These are phyloP conservation scores for Chrysoporthe cubensis DNA, from an alignment of 2,329 filamentous ascomycete species.

Conservation along the genomic window DNA sequence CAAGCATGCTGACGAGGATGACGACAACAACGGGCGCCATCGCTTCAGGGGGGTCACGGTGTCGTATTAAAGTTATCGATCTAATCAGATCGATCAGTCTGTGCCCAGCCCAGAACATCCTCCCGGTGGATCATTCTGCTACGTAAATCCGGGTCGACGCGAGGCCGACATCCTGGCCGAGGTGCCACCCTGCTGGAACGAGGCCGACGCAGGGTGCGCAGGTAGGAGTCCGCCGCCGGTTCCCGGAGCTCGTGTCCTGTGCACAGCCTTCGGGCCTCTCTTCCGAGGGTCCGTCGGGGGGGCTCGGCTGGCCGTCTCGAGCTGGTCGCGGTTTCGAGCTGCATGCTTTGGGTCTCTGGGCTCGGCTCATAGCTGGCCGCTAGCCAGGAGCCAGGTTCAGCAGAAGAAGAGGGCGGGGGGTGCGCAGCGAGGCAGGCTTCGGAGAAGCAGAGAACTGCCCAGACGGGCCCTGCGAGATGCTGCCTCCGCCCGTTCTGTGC, in stretches of 20 bases:
- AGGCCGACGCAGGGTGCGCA: not conserved
- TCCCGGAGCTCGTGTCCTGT: not conserved
- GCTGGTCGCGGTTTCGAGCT: no score
- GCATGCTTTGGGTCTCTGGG: no score
- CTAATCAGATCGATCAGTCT: conserved; percentile 25
- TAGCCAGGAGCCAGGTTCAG: no score
- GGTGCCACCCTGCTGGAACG: not conserved
- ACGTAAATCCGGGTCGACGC: conserved; percentile 12
- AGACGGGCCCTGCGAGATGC: no score
- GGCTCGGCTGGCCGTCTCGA: no score
- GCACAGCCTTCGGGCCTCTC: no score
- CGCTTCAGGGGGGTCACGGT: not conserved
- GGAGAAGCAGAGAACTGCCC: no score
- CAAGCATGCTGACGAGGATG: not conserved
- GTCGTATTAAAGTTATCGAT: conserved; percentile 21
- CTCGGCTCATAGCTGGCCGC: no score
- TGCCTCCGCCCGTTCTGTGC: no score
- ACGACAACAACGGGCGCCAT: conserved; percentile 2
- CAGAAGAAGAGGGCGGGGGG: no score
- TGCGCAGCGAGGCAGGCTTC: no score
- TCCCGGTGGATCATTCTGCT: conserved; percentile 11
- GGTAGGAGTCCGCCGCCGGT: not conserved
- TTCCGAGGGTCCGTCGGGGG: no score
- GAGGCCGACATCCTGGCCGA: not conserved
- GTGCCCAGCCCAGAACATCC: conserved; percentile 1